phyloP scores from a whole-genome alignment of 2,329 filamentous ascomycete genomes.

The Pleoardoris graminearum region DNA sequence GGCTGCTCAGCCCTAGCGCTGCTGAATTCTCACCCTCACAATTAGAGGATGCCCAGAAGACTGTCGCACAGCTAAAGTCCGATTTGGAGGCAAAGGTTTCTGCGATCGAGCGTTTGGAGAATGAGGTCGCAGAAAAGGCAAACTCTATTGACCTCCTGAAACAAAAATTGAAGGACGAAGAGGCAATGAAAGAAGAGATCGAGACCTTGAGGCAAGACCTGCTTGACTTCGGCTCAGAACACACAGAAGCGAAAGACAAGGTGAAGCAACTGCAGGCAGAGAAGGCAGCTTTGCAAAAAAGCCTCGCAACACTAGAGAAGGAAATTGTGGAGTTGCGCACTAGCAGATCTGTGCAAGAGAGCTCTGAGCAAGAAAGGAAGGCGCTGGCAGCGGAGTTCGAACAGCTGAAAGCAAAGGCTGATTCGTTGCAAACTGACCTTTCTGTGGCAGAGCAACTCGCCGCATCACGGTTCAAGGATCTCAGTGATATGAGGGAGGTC shows the following conservation, averaged over 20 bases:
- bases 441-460: conserved; percentile 85
- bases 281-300: conserved; percentile 66
- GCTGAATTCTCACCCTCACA: conserved; percentile 50
- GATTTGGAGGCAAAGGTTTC: conserved; percentile 43
- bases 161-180: conserved; percentile 72
- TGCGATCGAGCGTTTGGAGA: conserved; percentile 37
- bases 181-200: conserved; percentile 81
- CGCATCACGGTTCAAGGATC: conserved; percentile 83
- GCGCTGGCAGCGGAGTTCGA: conserved; percentile 68
- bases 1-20: conserved; percentile 38
- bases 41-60: conserved; percentile 35
- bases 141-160: conserved; percentile 71
- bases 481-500: conserved; percentile 77
- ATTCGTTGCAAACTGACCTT: conserved; percentile 77
- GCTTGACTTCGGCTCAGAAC: conserved; percentile 76
- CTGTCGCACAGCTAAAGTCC: conserved; percentile 34
- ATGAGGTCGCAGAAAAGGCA: conserved; percentile 60
- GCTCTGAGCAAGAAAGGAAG: conserved; percentile 56
- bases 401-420: conserved; percentile 70
- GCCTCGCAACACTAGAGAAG: conserved; percentile 69
- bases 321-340: conserved; percentile 64
- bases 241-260: conserved; percentile 79
- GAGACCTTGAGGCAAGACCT: conserved; percentile 81
- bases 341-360: conserved; percentile 51
- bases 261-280: conserved; percentile 70